Base-by-base conservation (phyloP, 169 alveolate species). In the Eimeria mitis region DNA sequence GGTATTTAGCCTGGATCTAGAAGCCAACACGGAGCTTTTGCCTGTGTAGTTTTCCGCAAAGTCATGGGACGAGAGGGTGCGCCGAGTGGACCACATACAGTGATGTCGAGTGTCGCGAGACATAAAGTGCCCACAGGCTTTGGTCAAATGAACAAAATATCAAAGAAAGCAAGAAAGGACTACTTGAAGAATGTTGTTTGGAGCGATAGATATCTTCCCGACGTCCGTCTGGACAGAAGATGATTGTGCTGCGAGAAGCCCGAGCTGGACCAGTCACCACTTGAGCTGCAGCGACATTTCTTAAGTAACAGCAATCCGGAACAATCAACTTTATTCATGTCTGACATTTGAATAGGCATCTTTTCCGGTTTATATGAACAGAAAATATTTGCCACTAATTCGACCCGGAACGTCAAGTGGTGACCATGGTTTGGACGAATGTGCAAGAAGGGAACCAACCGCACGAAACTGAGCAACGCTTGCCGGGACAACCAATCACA, bases 181-280 rank as follows among this genome's bases (percentile, higher is more conserved):
- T 73, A 23, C 31, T 19, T 40, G 16, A 19, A 40, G 23, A 68
- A 31, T 73, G 31, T 14, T 13, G 0, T 37, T 37, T 5, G 5
- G 0, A 73, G n/a, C 34, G 1, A 14, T 0, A 73, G 23, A 0
- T 21, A 6, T 16, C 31, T 73, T 19, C 34, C 4, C 37, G 34
- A 40, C 16, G 31, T 8, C 34, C 2, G 23, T 40, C 13, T 6
- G 54, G 34, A 40, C 16, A 34, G 78, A 73, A 73, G 52, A 13
- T 23, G 52, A 42, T 21, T 40, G 19, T 40, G 31, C 54, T 40
- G 56, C 54, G 83, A 37, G 54, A 31, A 31, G 83, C 34, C 19
- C 54, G 56, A 23, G 56, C 83, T 73, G 83, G 83, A 73, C 83
- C 83, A 73, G 83, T 73, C 34, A 73, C 34, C 3, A 37, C 56